A percentile compares a stretch with the other conserved stretches of the same genome.
Evolutionary conservation across 1,139 yeast species (phyloP).

Genomic region (Sugiyamaella japonica): DNA sequence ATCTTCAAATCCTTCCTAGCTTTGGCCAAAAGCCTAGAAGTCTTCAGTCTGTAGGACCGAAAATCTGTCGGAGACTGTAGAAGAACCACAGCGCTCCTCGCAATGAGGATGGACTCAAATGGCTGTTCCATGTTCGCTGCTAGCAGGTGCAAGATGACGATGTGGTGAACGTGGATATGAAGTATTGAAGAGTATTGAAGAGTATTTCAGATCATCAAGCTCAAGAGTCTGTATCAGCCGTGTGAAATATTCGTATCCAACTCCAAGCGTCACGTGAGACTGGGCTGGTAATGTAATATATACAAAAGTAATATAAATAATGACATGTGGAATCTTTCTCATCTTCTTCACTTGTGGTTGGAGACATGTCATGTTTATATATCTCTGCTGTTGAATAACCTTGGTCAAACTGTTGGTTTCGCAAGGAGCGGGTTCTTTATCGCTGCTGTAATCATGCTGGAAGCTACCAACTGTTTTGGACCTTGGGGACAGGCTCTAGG

Average conservation of each 20-base stretch:
- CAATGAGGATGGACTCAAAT: constrained; percentile 35
- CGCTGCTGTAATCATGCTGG: not conserved
- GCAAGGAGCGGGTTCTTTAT: not conserved
- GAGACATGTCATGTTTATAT: no score
- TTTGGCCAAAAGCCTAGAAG: constrained; percentile 49
- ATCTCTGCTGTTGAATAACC: no score
- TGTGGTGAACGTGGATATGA: not conserved
- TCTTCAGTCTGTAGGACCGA: constrained; percentile 36
- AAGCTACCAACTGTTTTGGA: not conserved
- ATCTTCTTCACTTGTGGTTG: no score
- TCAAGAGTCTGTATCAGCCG: not conserved
- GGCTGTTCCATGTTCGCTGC: constrained; percentile 29
- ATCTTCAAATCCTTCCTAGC: constrained; percentile 59
- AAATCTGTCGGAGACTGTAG: constrained; percentile 47
- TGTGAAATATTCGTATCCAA: not conserved
- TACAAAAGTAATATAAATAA: no score
- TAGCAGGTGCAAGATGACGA: constrained; percentile 1
- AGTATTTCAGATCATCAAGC: not conserved
- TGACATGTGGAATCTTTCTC: no score
- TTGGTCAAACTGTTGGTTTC: no score
- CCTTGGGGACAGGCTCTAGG: constrained; percentile 5
- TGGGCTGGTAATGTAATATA: no score
- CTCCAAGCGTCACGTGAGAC: not conserved
- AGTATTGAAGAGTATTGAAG: no score
- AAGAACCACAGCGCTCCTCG: constrained; percentile 36